These are phyloP conservation scores for Cerrena zonata DNA, from an alignment of 1,284 basidiomycete species.

Conservation along the genomic window DNA sequence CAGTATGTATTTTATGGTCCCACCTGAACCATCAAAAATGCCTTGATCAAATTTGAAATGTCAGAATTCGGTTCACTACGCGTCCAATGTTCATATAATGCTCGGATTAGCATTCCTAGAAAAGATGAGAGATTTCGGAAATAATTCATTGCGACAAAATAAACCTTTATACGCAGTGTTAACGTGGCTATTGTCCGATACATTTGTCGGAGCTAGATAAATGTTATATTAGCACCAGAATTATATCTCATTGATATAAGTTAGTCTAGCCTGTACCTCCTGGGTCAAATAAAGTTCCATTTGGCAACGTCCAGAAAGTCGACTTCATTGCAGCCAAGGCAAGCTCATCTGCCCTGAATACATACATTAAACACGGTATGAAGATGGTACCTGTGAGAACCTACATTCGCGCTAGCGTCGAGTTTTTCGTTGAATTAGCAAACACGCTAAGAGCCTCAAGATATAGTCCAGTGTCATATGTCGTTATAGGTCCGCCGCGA, in stretches of 20 bases:
- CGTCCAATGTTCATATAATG: constrained; percentile 5
- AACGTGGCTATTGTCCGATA: background rate
- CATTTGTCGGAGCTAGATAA: background rate
- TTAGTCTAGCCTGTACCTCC: background rate
- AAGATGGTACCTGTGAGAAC: background rate
- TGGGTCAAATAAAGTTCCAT: constrained; percentile 1
- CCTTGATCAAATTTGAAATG: constrained; percentile 1
- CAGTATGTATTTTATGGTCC: too few relatives aligned
- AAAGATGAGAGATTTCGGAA: too few relatives aligned
- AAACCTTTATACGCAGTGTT: background rate
- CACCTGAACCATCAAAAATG: constrained; percentile 7
- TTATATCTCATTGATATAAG: too few relatives aligned
- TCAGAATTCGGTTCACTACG: background rate
- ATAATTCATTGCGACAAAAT: too few relatives aligned
- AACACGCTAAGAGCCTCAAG: constrained; percentile 8
- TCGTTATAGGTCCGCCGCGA: background rate
- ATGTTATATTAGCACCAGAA: background rate
- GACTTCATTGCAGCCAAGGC: background rate
- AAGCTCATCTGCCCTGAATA: too few relatives aligned
- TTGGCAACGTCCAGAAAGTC: constrained; percentile 1
- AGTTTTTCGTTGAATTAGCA: constrained; percentile 4
- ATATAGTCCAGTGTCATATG: constrained; percentile 6
- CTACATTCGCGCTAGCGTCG: constrained; percentile 2
- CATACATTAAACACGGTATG: background rate
- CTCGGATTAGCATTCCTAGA: constrained; percentile 7